Evolutionary conservation across 2,329 filamentous ascomycete species (phyloP), one percentile per base, ranked within the genome.

Genomic region (Phyllosticta citrichinensis): DNA sequence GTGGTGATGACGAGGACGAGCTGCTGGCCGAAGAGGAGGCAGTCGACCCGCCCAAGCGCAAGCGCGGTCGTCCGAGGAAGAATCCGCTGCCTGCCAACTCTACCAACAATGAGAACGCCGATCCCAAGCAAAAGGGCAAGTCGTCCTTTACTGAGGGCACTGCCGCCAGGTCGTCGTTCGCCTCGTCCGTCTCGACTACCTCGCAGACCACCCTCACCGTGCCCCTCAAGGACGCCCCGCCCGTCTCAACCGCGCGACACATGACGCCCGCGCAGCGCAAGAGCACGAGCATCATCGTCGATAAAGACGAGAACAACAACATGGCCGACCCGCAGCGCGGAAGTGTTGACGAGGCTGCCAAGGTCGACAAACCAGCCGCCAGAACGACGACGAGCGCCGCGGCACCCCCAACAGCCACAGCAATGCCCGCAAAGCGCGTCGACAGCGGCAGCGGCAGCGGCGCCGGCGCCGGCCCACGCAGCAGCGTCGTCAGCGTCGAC

Each of bases 31-130:
- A 56, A 0, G 53, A 47, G 19, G 54, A 40, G 22, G n/a, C 27
- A 27, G 47, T 17, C 3, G 30, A 47, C 11, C 56, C 55, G 55
- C 55, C 55, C 47, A 56, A 64, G 62, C 52, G 58, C 54, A 60
- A 61, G 57, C 50, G 52, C 27, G 52, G 59, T n/a, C 56, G 22
- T 50, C 59, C 61, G 25, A 60, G 56, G 63, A 61, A 61, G 27
- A 61, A 5, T 19, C 5, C 52, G 19, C 24, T 50, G 22, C 20
- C 24, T 10, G 58, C 20, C 22, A 22, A 22, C 22, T 2, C 22
- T 19, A 55, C 50, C 14, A 19, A 60, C 30, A 50, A 14, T 9
- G 40, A 30, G 2, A 52, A 27, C 6, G 5, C 40, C 19, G 35
- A 55, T 19, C 14, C n/a, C 14, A 33, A 19, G 22, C 24, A 33